Evolutionary conservation across 163 green algal genomes (phyloP), one percentile per base, ranked within the genome.

Genomic region (Chlamydomonas reinhardtii): DNA sequence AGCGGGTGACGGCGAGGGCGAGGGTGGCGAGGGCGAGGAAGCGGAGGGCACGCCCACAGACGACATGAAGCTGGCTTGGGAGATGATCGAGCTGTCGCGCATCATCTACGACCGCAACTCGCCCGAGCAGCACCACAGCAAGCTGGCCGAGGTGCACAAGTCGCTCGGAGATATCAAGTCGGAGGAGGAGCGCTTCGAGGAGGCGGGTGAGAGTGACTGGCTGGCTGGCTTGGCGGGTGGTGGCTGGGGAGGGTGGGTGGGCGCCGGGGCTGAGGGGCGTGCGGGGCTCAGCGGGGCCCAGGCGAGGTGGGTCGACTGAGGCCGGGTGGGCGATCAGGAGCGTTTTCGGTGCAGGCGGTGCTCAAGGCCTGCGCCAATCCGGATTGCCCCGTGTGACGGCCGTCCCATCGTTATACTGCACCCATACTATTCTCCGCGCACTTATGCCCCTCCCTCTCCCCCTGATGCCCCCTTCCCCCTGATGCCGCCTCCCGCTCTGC

Each of bases 51-150:
- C 69, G 17, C 22, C 29, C 25, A 24, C 15, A 32, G 86, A 92
- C 64, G 89, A 92, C 86, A 92, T 92, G 89, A 71, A 83, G 43
- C 73, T 92, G 0, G 86, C 89, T 1, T 92, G 86, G 86, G 89
- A 92, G 65, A 91, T 91, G 86, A 31, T 92, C 0, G 89, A 92
- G 83, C 61, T 92, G 76, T 76, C 89, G 8, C 86, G 86, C 43
- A 25, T 91, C 32, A 85, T 91, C 29, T 91, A 86, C 77, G 34
- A 24, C 31, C 62, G 86, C 70, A 20, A 90, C 34, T 2, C 73
- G 8, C 73, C 74, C 8, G 64, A 73, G 43, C 31, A 78, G 79
- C 79, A 86, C 56, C 70, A 52, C 70, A 54, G 48, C 27, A 64
- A 82, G 73, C 86, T 92, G 48, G 86, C 82, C 14, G 89, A 91